Evolutionary conservation across 345 rosid genomes (phyloP).

Genomic region (Pistacia atlantica): DNA sequence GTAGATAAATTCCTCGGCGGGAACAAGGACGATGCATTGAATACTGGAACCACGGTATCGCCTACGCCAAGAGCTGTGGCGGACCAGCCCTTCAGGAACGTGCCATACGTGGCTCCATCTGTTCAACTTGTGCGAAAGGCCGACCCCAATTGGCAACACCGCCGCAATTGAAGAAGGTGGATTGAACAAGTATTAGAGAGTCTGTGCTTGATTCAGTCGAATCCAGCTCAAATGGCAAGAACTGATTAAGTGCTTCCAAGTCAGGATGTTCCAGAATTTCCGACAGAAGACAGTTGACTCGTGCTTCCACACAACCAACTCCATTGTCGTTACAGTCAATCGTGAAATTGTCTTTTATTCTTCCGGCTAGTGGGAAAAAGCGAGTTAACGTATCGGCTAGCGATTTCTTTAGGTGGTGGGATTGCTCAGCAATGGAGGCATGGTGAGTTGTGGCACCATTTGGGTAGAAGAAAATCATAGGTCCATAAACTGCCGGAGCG

Average conservation of each 20-base stretch:
- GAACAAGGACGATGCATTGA: background rate
- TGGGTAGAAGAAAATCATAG: slow-evolving; percentile 22
- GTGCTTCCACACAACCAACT: slow-evolving; percentile 22
- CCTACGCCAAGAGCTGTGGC: background rate
- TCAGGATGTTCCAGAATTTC: slow-evolving; percentile 20
- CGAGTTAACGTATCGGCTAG: slow-evolving; percentile 23
- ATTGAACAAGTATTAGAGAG: slow-evolving; percentile 20
- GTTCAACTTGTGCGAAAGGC: slow-evolving; percentile 22
- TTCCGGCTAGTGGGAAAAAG: slow-evolving; percentile 24
- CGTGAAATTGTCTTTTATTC: slow-evolving; percentile 8
- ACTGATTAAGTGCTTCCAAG: slow-evolving; percentile 9
- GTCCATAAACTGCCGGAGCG: slow-evolving; percentile 24
- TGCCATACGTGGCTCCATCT: slow-evolving; percentile 19
- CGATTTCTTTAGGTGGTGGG: slow-evolving; percentile 20
- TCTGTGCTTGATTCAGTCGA: slow-evolving; percentile 1
- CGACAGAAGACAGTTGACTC: slow-evolving; percentile 13
- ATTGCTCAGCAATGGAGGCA: background rate
- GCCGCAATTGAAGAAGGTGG: slow-evolving; percentile 29
- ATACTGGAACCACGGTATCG: background rate
- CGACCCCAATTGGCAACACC: slow-evolving; percentile 26
- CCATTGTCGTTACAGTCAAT: slow-evolving; percentile 22
- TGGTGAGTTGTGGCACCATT: background rate
- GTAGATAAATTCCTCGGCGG: background rate
- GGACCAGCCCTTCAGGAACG: slow-evolving; percentile 31
- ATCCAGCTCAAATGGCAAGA: slow-evolving; percentile 16